Evolutionary conservation across 176 grass and related monocot genomes (phyloP), one percentile per base, ranked within the genome.

Genomic region (Triticum dicoccoides): DNA sequence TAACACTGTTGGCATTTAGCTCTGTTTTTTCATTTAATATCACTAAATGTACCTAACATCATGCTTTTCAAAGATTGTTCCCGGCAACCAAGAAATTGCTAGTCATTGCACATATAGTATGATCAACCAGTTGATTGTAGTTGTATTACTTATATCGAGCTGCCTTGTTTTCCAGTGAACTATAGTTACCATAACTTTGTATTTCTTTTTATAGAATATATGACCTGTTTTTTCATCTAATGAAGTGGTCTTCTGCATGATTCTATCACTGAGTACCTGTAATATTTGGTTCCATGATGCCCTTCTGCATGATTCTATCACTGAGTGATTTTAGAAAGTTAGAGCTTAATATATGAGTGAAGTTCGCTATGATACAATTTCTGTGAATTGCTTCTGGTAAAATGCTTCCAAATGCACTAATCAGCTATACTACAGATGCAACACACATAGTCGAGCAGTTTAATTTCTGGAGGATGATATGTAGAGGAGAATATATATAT

Each of bases 241-340:
- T 29, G 15, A 54, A 54, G 15, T 77, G 44, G 13, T 77, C 8
- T 56, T 77, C 3, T 76, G 3, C 12, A 14, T 81, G 15, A 45
- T 68, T 86, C 18, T 14, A 15, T 78, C 25, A 23, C 21, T 38
- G 13, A 72, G 11, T 25, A 20, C 21, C 11, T 81, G 10, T 45
- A 86, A 4, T 38, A 8, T 77, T 20, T 45, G 8, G 30, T 30
- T 77, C 21, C 33, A 8, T 62, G 33, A 30, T 71, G 47, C 30
- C 58, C 9, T 35, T 77, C 3, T 76, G 3, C 12, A 14, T 81
- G 15, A 45, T 68, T 86, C 18, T 14, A 15, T 78, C 25, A 23
- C 21, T 38, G 13, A 72, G 61, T 51, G 49, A 27, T 64, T 87
- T 30, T 62, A 64, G 38, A 79, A 84, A 72, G 29, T 70, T 24